Conservation (phyloP, 164 flowering plant genomes). For the Echeveria elegans region DNA sequence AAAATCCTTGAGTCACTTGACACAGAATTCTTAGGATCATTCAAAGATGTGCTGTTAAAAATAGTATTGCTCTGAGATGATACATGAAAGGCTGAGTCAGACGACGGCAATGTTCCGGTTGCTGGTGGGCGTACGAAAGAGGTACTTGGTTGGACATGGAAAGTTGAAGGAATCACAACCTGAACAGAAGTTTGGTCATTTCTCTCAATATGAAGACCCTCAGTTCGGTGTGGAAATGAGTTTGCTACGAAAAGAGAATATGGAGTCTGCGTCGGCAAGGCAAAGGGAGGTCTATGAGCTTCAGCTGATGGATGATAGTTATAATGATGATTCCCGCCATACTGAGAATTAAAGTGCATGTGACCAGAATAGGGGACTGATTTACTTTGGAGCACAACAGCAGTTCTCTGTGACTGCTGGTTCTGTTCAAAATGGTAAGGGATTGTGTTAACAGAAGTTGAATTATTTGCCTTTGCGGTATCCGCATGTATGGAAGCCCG, state of each 20-base stretch:
- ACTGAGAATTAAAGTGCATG: constrained; percentile 22
- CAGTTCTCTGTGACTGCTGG: constrained; percentile 26
- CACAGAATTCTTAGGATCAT: constrained; percentile 16
- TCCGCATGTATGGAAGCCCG: constrained; percentile 16
- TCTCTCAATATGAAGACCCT: constrained; percentile 18
- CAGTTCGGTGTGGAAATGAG: constrained; percentile 18
- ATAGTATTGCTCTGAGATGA: constrained; percentile 21
- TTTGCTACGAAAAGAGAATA: constrained; percentile 17
- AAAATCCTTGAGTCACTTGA: constrained; percentile 17
- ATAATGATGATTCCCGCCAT: constrained; percentile 21
- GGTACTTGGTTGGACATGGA: constrained; percentile 15
- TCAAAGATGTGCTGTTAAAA: constrained; percentile 24
- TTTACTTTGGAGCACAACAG: constrained; percentile 20
- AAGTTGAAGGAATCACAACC: constrained; percentile 18
- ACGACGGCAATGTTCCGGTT: constrained; percentile 18
- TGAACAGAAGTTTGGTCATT: constrained; percentile 24
- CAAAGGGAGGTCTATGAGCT: constrained; percentile 18
- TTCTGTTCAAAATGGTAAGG: constrained; percentile 33
- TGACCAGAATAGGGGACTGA: constrained; percentile 21
- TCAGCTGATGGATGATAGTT: constrained; percentile 23
- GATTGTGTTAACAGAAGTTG: constrained; percentile 15
- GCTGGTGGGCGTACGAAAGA: constrained; percentile 15
- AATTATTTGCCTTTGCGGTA: constrained; percentile 15
- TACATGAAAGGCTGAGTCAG: constrained; percentile 14
- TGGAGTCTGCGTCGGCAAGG: constrained; percentile 13